Percentiles rank a stretch among this genome's conserved stretches.
Conservation (phyloP, 345 rosid genomes). For the Pistacia integerrima region DNA sequence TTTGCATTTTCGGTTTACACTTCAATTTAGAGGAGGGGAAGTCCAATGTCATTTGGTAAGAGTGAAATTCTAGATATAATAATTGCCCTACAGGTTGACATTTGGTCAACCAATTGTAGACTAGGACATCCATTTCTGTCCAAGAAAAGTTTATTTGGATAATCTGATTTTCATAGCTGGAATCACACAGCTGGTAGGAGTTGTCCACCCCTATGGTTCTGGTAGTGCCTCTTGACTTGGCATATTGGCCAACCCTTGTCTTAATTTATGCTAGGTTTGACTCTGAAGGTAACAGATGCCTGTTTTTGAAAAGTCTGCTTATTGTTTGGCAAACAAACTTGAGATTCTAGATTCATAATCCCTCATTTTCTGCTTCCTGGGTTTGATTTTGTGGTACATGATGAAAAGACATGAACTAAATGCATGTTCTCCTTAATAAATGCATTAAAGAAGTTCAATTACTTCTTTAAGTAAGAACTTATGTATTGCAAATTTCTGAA, state of each 20-base stretch:
- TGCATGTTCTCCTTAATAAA: not conserved
- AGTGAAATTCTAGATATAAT: slow-evolving; percentile 5
- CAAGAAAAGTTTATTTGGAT: not conserved
- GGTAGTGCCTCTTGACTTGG: slow-evolving; percentile 7
- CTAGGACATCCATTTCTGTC: slow-evolving; percentile 10
- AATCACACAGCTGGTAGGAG: slow-evolving; percentile 3
- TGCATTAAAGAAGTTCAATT: slow-evolving; percentile 5
- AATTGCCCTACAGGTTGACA: not conserved
- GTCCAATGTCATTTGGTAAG: not conserved
- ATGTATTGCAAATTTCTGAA: slow-evolving; percentile 3
- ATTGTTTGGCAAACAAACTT: too few species aligned
- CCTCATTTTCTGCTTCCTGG: slow-evolving; percentile 1
- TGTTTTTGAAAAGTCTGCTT: not conserved
- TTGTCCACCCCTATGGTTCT: slow-evolving; percentile 16
- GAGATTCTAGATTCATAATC: not conserved
- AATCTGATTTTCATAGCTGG: not conserved
- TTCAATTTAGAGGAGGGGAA: not conserved
- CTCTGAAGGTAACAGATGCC: not conserved
- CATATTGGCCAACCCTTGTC: slow-evolving; percentile 5
- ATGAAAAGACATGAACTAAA: not conserved
- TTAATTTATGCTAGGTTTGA: slow-evolving; percentile 19
- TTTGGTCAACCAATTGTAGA: slow-evolving; percentile 6
- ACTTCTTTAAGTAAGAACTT: not conserved
- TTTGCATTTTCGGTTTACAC: not conserved
- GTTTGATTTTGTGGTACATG: slow-evolving; percentile 11